Evolutionary conservation across 2,329 filamentous ascomycete genomes (phyloP), one percentile per base, ranked within the genome.

Genomic region (Blastomyces silverae): DNA sequence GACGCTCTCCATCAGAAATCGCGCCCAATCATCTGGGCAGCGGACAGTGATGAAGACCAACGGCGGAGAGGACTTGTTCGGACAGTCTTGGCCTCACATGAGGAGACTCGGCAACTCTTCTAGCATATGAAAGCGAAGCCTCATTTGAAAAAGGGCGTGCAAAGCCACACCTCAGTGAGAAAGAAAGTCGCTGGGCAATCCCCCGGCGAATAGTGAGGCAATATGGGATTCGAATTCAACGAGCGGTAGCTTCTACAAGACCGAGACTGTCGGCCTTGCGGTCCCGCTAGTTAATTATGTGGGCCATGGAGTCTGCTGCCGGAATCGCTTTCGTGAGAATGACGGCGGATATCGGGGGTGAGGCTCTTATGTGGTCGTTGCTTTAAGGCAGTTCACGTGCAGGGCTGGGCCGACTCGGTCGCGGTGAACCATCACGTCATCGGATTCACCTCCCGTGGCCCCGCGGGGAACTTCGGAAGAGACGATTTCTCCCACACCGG

Each of bases 171-270:
- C 20, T n/a, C 53, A 8, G 3, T 17, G 31, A 5, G 53, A 20
- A 39, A 53, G 25, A 31, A 31, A 53, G 17, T 13, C 53, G 10
- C 53, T 31, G 52, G 25, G 31, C 25, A 55, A 17, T 10, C 8
- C 52, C 31, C 53, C 20, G 31, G 8, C 34, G 53, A 57, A 57
- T 57, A 57, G 34, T 57, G 53, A 57, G 53, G 53, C 53, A n/a
- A 39, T 57, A 57, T 57, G 53, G 53, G 31, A 57, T 34, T n/a
- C 31, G 28, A 39, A 57, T 57, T 57, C 34, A 39, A 39, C 22
- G 10, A 57, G n/a, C 53, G 39, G 31, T 39, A 20, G 53, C 20
- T 37, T 57, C 13, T 53, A 53, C 31, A 57, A n/a, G 3, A 39
- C 53, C 17, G 13, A 39, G 17, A 34, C 31, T 57, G 34, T 57